phyloP scores from a whole-genome alignment of 441 rosid species.

The Euphorbia celastroides region DNA sequence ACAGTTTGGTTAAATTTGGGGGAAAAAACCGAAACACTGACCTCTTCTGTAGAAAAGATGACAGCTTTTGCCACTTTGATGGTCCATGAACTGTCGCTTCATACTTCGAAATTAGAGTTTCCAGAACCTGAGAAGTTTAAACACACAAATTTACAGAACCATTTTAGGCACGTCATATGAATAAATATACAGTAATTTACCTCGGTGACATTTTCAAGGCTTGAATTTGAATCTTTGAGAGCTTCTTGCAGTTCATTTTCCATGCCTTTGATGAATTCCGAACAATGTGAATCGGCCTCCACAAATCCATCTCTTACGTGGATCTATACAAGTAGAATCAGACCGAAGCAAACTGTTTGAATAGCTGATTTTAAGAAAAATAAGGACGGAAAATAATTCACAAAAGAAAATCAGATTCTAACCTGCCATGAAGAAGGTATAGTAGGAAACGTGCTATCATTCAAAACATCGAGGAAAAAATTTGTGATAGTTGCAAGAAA shows the following conservation, averaged over 20 bases:
- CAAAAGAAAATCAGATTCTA: background rate
- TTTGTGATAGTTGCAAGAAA: slow-evolving; percentile 12
- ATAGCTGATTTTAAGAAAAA: background rate
- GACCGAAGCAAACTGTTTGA: background rate
- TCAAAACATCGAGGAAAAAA: slow-evolving; percentile 7
- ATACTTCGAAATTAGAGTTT: slow-evolving; percentile 7
- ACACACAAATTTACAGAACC: background rate
- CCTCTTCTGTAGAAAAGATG: slow-evolving; percentile 11
- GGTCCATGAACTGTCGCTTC: slow-evolving; percentile 13
- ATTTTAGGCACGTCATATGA: background rate
- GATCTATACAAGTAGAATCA: slow-evolving; percentile 8
- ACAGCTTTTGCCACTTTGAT: slow-evolving; percentile 16
- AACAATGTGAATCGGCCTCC: slow-evolving; percentile 13
- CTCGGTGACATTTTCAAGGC: slow-evolving; percentile 2
- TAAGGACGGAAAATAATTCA: background rate
- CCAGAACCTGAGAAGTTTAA: slow-evolving; percentile 13
- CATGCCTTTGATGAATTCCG: slow-evolving; percentile 11
- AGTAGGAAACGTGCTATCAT: background rate
- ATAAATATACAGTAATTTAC: background rate
- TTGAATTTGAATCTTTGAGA: slow-evolving; percentile 1
- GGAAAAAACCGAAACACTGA: background rate
- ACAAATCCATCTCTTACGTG: slow-evolving; percentile 3
- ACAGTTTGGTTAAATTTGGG: background rate
- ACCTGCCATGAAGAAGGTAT: slow-evolving; percentile 16
- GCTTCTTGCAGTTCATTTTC: slow-evolving; percentile 17